Base-by-base conservation (phyloP, 805 yeast species). In the Metschnikowia gelsemii region DNA sequence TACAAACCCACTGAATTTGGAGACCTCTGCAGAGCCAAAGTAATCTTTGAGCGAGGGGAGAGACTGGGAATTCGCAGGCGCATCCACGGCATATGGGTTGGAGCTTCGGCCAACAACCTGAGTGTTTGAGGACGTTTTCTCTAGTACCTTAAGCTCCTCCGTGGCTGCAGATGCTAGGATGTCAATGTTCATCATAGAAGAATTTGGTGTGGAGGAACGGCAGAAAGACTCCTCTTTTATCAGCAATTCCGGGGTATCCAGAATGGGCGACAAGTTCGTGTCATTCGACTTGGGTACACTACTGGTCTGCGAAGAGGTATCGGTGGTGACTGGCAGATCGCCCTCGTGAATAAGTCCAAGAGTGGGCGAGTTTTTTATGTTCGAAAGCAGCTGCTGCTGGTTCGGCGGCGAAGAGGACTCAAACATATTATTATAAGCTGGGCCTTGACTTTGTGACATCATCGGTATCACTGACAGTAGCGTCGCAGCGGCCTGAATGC, bases 151-250 rank as follows among this genome's bases (percentile, higher is more conserved):
- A 42, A 77, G 63, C 55, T 77, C 82, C 53, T 76, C 78, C 3
- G 78, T 67, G 3, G 82, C 81, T 5, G 80, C 80, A 9, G 73
- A 62, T 5, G 80, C 81, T 35, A 77, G 57, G 2, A 75, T 61
- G 53, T 76, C 78, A 36, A 77, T 76, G 50, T 73, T 75, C 58
- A 68, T 50, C 28, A 60, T 58, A 18, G 53, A 38, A 37, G 45
- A 42, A 20, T 23, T 36, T 19, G 37, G 45, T 6, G 45, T 42
- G 8, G 36, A 29, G 2, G 45, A 35, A 20, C 16, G 45, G 36
- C 26, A 35, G 37, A 31, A 35, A 2, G 35, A 20, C 19, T 39
- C 50, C 9, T 46, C 48, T 12, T 33, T 39, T 30, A 25, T 28
- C 9, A 13, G 39, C 19, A 29, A 21, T 13, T 46, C 46, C 6